phyloP scores from a whole-genome alignment of 179 eudicot genomes.

The Camellia oleifera region DNA sequence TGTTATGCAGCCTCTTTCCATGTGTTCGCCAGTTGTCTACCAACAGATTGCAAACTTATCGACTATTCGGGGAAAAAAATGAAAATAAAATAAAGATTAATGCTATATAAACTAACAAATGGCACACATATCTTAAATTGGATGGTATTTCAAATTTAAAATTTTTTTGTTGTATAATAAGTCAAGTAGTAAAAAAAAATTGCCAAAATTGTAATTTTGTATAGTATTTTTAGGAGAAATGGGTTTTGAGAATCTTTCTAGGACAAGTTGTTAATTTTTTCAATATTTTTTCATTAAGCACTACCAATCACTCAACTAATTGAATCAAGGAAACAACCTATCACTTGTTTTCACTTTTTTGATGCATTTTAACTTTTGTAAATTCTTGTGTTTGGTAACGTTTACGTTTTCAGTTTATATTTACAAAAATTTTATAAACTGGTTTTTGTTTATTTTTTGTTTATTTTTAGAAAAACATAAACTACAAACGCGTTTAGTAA shows the following conservation, averaged over 20 bases:
- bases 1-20: slow-evolving; percentile 10
- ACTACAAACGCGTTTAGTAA: too few relatives aligned
- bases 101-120: too few relatives aligned
- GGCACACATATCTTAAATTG: too few relatives aligned
- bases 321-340: neutral
- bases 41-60: neutral
- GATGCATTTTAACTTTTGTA: neutral
- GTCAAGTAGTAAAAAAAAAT: too few relatives aligned
- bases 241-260: neutral
- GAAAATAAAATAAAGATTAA: neutral
- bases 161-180: too few relatives aligned
- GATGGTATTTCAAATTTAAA: too few relatives aligned
- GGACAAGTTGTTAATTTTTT: neutral
- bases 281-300: neutral
- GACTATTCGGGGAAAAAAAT: slow-evolving; percentile 3
- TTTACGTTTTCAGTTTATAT: too few relatives aligned
- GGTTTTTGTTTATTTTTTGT: too few relatives aligned
- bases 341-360: neutral
- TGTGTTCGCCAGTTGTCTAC: slow-evolving; percentile 28
- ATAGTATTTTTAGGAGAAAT: too few relatives aligned
- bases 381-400: neutral
- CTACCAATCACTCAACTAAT: neutral
- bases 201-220: too few relatives aligned
- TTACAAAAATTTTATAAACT: too few relatives aligned
- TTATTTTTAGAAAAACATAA: too few relatives aligned